Evolutionary conservation across 2,329 filamentous ascomycete genomes (phyloP), one percentile per base, ranked within the genome.

Genomic region (Colletotrichum spinosum): DNA sequence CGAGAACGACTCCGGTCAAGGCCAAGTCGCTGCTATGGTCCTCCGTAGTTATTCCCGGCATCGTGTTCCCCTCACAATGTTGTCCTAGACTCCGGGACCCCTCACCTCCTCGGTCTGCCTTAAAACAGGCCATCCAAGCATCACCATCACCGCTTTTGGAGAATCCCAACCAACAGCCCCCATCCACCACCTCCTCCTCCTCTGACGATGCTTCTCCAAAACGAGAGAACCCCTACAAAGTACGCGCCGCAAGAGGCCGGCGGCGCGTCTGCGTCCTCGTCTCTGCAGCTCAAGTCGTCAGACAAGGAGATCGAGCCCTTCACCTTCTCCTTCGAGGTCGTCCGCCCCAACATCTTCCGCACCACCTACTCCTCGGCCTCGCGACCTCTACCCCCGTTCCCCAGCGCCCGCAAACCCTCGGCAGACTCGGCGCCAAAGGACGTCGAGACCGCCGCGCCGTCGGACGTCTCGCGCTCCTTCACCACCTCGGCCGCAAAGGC

Each of bases 311-410:
- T 54, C 8, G 63, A 63, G 75, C 76, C 80, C 0, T 86, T 87
- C 65, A 75, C 82, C 13, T 92, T 92, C 72, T 81, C 81, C 0
- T 91, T 92, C 67, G 86, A 92, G 72, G 81, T 85, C 0, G 70
- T 92, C 37, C 82, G 84, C 13, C 79, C 83, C 17, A 89, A 89
- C 55, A 78, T 92, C 13, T 93, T 92, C 76, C 81, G 90, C 46
- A 90, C 90, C 2, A 89, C 88, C 0, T 92, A 92, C 72, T 83
- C 85, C 1, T 89, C 90, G 0, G 71, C 80, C 12, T 80, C 82
- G 2, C 89, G 92, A 70, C 86, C 86, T 7, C 73, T 91, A 2
- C 88, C 90, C 35, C 90, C 90, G 2, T 87, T 87, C 70, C 90
- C 90, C 8, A 90, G 88, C 59, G 81, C 86, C 6, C 74, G 74